Evolutionary conservation across 495 filamentous ascomycete species (phyloP), one percentile per base, ranked within the genome.

Genomic region (Talaromyces wortmannii): DNA sequence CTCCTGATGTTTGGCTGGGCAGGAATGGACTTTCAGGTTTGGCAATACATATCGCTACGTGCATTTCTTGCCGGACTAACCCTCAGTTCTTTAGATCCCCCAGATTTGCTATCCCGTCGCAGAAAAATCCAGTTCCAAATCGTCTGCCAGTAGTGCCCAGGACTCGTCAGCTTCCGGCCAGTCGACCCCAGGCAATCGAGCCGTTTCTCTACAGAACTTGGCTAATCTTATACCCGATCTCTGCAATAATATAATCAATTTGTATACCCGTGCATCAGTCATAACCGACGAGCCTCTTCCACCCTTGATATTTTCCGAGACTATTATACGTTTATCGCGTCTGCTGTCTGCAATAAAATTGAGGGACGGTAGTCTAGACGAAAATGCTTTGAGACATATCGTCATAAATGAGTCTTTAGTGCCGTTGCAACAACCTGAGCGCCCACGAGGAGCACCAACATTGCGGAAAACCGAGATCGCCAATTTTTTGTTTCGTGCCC

Each of bases 1-100:
- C 78, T 97, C 56, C 60, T 97, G 31, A 83, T 97, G 72, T 82
- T 95, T 48, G 88, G 85, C 51, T 95, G 91, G 87, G 79, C 85
- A 47, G 88, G 87, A 12, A 77, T 91, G 64, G 89, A 95, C 66
- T 98, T 97, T 68, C 83, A 89, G 68, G 86, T 96, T 67, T 58
- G 73, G 13, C 2, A 40, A 13, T 13, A 8, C 36, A 40, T 40
- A 13, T 40, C 13, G 13, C 36, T 40, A 8, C 13, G 13, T 40
- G 2, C 13, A n/a, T 45, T 31, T 50, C 6, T 55, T 49, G 7
- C 15, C 40, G n/a, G 16, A 44, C 6, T 40, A 50, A 51, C 29
- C 48, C 48, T 23, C 16, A 3, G n/a, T 31, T 7, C 23, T 23
- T 29, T 57, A 86, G 80, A 83, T 88, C 46, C 85, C 85, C 40